Evolutionary conservation across 495 filamentous ascomycete species (phyloP).

Genomic region (Choiromyces venosus): DNA sequence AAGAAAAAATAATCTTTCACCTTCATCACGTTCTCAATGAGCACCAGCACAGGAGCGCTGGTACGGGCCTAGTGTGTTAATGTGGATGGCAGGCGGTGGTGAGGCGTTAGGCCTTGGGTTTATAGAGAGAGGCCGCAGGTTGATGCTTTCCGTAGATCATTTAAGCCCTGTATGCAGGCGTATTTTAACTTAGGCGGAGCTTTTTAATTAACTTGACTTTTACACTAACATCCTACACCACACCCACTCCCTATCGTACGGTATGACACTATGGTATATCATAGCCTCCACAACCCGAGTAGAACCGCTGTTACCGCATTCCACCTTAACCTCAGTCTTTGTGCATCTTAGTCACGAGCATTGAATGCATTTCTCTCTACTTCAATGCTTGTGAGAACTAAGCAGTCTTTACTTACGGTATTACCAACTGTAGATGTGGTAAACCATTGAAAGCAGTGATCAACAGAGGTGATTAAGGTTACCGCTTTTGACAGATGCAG

Average conservation of each 20-base stretch:
- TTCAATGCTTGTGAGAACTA: background rate
- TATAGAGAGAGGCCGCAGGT: background rate
- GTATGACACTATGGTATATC: no score
- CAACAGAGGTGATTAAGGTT: background rate
- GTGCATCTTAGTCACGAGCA: background rate
- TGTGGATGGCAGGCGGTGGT: background rate
- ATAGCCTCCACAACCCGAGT: no score
- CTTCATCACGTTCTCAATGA: background rate
- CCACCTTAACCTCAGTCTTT: no score
- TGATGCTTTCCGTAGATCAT: background rate
- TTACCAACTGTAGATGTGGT: background rate
- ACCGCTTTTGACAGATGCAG: background rate
- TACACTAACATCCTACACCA: no score
- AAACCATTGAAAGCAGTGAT: background rate
- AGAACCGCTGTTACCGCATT: no score
- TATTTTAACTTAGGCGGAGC: background rate
- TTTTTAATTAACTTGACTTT: background rate
- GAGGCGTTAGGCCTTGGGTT: background rate
- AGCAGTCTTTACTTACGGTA: background rate
- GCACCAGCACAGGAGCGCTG: background rate
- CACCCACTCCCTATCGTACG: no score
- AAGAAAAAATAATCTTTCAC: no score
- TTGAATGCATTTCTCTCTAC: background rate
- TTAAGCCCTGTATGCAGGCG: background rate
- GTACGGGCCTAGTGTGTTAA: background rate